A percentile compares a stretch with the other conserved stretches of the same genome.
These are phyloP conservation scores for Vanderwaltozyma verrucispora DNA, from an alignment of 805 yeast species.

Conservation along the genomic window DNA sequence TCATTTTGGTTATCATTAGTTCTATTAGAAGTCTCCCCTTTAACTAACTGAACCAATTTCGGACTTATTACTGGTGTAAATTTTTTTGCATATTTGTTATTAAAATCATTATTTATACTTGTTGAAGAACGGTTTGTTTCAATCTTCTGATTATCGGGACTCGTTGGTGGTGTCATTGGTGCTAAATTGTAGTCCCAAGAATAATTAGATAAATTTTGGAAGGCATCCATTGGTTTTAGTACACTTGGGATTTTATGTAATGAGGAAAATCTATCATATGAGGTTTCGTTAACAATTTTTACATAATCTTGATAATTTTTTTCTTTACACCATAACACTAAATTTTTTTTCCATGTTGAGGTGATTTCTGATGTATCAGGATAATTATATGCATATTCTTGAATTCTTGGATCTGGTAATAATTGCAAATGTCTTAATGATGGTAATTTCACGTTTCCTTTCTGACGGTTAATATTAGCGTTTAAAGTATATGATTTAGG, in stretches of 20 bases:
- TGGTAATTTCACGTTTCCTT: slow-evolving; percentile 13
- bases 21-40: slow-evolving; percentile 6
- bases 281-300: slow-evolving; percentile 11
- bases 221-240: slow-evolving; percentile 22
- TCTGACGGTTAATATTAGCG: neutral
- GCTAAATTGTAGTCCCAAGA: neutral
- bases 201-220: slow-evolving; percentile 13
- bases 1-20: neutral
- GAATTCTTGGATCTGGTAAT: slow-evolving; percentile 22
- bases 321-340: slow-evolving; percentile 27
- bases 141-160: slow-evolving; percentile 7
- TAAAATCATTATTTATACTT: neutral
- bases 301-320: slow-evolving; percentile 24
- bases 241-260: slow-evolving; percentile 16
- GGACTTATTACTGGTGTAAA: slow-evolving; percentile 22
- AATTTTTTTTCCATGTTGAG: slow-evolving; percentile 24
- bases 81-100: neutral
- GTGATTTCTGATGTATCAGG: slow-evolving; percentile 29
- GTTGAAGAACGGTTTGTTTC: neutral
- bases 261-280: slow-evolving; percentile 3
- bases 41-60: slow-evolving; percentile 24
- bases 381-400: slow-evolving; percentile 23
- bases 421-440: slow-evolving; percentile 25
- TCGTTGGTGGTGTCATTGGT: slow-evolving; percentile 28
- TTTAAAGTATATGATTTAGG: neutral